These are phyloP conservation scores for Carpinus viminea DNA, from an alignment of 306 rosid species.

Conservation along the genomic window DNA sequence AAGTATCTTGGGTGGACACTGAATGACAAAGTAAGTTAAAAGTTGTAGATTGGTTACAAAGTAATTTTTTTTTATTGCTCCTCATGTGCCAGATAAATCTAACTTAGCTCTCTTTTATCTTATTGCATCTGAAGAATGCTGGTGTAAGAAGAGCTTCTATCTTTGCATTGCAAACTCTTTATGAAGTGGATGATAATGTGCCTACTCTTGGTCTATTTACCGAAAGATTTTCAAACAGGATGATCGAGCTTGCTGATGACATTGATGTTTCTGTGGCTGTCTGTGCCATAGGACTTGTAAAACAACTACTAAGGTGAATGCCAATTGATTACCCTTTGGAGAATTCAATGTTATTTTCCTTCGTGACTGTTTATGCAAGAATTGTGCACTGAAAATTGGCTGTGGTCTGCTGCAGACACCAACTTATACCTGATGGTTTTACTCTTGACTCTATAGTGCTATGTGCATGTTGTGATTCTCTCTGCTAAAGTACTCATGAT, in stretches of 20 bases:
- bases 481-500: constrained; percentile 22
- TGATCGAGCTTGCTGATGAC: constrained; percentile 98
- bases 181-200: constrained; percentile 86
- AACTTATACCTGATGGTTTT: constrained; percentile 87
- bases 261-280: constrained; percentile 90
- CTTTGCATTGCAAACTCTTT: constrained; percentile 84
- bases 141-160: constrained; percentile 91
- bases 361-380: constrained; percentile 24
- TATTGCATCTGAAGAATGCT: constrained; percentile 59
- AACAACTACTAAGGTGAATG: constrained; percentile 77
- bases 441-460: constrained; percentile 12
- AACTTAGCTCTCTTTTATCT: constrained; percentile 16
- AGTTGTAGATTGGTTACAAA: constrained; percentile 18
- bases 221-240: constrained; percentile 89
- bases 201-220: constrained; percentile 89
- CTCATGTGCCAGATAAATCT: constrained; percentile 20
- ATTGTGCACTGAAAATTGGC: constrained; percentile 28
- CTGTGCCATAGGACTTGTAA: constrained; percentile 92
- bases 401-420: constrained; percentile 67
- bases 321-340: constrained; percentile 10
- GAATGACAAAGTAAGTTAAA: constrained; percentile 81
- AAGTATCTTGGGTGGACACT: constrained; percentile 97
- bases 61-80: constrained; percentile 18
- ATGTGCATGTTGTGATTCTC: constrained; percentile 30
- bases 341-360: not conserved